These are phyloP conservation scores for Penicillium flavigenum DNA, from an alignment of 495 filamentous ascomycete species.

Conservation along the genomic window DNA sequence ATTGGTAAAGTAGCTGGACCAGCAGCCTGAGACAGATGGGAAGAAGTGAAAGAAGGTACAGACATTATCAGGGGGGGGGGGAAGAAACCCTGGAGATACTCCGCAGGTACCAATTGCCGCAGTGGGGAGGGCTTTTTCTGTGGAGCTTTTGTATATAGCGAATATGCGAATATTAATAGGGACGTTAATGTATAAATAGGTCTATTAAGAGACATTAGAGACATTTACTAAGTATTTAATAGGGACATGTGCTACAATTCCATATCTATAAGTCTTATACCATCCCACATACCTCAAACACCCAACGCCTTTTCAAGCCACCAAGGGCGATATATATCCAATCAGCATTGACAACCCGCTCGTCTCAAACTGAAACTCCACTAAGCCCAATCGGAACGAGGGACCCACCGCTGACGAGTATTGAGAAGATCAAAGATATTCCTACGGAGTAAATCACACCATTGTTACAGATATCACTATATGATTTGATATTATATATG, in stretches of 20 bases:
- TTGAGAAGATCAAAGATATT: background rate
- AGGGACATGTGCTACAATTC: too few species aligned
- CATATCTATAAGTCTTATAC: too few species aligned
- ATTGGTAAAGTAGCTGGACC: conserved; percentile 19
- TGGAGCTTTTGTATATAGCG: background rate
- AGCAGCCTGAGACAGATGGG: conserved; percentile 8
- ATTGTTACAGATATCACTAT: too few species aligned
- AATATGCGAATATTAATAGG: background rate
- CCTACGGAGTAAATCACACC: too few species aligned
- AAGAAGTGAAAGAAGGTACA: conserved; percentile 9
- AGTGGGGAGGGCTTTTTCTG: conserved; percentile 5
- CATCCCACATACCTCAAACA: background rate
- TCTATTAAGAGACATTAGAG: too few species aligned
- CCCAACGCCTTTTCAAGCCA: background rate
- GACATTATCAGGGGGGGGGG: conserved; percentile 11
- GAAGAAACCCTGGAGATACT: conserved; percentile 9
- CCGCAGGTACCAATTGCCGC: conserved; percentile 14
- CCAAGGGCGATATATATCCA: background rate
- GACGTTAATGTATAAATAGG: too few species aligned
- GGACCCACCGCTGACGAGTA: conserved; percentile 27
- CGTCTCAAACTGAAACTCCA: conserved; percentile 30
- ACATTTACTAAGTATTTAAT: too few species aligned
- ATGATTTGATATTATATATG: too few species aligned
- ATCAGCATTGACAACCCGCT: conserved; percentile 12
- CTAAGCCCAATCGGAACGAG: conserved; percentile 16